Percentiles rank a stretch among this genome's conserved stretches.
Conservation (phyloP, 192 early-diverging fungal species). For the Gamsiella multidivaricata region DNA sequence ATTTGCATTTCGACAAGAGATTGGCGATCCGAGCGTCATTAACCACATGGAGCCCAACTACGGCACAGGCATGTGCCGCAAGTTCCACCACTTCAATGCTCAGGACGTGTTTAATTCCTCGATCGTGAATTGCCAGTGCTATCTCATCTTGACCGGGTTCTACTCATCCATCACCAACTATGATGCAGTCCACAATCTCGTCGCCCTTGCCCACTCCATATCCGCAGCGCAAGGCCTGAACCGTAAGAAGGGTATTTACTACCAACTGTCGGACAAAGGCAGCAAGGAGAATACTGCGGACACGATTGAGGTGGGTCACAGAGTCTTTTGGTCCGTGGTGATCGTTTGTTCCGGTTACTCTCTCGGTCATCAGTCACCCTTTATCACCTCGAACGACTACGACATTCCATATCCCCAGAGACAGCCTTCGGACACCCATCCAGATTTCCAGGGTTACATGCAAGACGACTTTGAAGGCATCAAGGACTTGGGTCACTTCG, state of each 20-base stretch:
- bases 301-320: conserved; percentile 31
- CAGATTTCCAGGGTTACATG: conserved; percentile 17
- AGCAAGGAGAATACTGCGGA: conserved; percentile 15
- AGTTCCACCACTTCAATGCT: conserved; percentile 41
- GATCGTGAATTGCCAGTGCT: conserved; percentile 38
- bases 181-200: conserved; percentile 47
- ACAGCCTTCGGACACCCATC: conserved; percentile 10
- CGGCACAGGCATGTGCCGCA: conserved; percentile 34
- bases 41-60: conserved; percentile 45
- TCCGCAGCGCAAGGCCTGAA: conserved; percentile 22
- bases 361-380: conserved; percentile 48
- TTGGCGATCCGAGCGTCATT: conserved; percentile 23
- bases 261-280: conserved; percentile 14
- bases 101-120: conserved; percentile 39
- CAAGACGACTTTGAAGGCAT: conserved; percentile 51
- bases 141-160: conserved; percentile 44
- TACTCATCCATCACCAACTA: conserved; percentile 44
- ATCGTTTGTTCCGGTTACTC: conserved; percentile 51
- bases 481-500: conserved; percentile 34
- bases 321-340: conserved; percentile 47
- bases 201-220: conserved; percentile 38
- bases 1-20: conserved; percentile 43
- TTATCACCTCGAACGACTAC: conserved; percentile 50
- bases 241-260: conserved; percentile 35
- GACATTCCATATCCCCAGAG: conserved; percentile 33